Conservation (phyloP, 169 alveolate species). For the Toxoplasma gondii region DNA sequence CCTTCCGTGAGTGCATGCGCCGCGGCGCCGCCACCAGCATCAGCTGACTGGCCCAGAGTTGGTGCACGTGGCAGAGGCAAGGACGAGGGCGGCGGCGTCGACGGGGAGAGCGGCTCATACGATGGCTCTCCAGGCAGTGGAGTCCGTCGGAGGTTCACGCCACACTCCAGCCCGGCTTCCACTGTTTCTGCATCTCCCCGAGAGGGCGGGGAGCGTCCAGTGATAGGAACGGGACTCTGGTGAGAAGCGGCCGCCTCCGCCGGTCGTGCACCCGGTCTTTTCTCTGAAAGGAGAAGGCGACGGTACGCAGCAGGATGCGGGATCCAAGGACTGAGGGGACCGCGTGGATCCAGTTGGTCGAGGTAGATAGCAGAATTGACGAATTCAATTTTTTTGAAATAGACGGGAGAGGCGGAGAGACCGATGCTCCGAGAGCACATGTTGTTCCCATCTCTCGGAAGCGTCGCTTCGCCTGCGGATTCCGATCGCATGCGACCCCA, state of each 20-base stretch:
- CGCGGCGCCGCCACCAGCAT: neutral
- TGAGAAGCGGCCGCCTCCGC: neutral
- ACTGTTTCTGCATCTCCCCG: neutral
- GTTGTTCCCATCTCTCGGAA: neutral
- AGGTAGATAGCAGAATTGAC: neutral
- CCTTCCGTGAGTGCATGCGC: neutral
- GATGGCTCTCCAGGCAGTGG: too few species aligned
- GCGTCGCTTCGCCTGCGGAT: neutral
- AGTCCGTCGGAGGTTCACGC: neutral
- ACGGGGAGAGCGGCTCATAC: too few species aligned
- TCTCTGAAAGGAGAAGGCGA: neutral
- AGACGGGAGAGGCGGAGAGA: neutral
- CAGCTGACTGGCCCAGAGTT: neutral
- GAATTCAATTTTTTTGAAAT: slow-evolving; percentile 8
- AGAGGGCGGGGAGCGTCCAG: neutral
- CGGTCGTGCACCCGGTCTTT: neutral
- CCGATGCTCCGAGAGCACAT: neutral
- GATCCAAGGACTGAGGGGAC: slow-evolving; percentile 1
- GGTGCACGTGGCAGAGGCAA: neutral
- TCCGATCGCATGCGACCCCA: neutral
- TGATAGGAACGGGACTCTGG: neutral
- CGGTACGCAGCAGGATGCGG: slow-evolving; percentile 25
- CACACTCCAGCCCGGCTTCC: neutral
- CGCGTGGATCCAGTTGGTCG: neutral
- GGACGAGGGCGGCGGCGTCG: too few species aligned